Base-by-base conservation (phyloP, 2,329 filamentous ascomycete species). In the Phialocephala subalpina region DNA sequence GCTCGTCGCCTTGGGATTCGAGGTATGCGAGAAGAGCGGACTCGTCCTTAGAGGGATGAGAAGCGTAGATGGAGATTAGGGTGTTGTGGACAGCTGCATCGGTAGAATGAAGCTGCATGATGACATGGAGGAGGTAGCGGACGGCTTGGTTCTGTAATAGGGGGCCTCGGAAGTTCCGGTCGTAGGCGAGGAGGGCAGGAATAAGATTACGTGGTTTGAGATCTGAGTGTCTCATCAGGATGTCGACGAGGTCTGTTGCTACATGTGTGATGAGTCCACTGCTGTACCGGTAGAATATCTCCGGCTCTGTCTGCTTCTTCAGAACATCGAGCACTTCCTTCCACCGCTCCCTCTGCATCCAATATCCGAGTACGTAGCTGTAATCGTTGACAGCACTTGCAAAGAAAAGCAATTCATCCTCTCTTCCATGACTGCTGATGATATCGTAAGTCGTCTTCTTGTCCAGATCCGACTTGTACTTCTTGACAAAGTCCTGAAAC, bases 261-360 rank as follows among this genome's bases (percentile, higher is more conserved):
- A 90, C 90, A 76, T 97, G 92, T 18, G 90, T 91, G 91, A 99
- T 97, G 57, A 99, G 86, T n/a, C 98, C 94, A 74, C 91, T 97
- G 82, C 93, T 96, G 78, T 98, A 97, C 69, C 93, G 91, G 82
- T 98, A 98, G 80, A 98, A 99, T 55, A 97, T 92, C 59, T 97
- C 93, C 0, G 93, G 88, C 59, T 97, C 92, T 5, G 90, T 97
- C 80, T 99, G 96, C 78, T 92, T 94, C 81, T 97, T 97, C 60
- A 99, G 84, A 47, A 98, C 94, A 63, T 88, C 87, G 70, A 99
- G 83, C 2, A 94, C 93, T 73, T 97, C 94, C 4, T 83, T 81
- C 96, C 96, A 99, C 73, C 92, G 88, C 80, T 98, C 96, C 66
- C 95, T 87, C 79, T 98, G 96, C 20, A 98, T 91, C 96, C 96